Percentiles rank a stretch among this genome's conserved stretches.
phyloP scores from a whole-genome alignment of 164 flowering plant species.

The Tinospora cordifolia region DNA sequence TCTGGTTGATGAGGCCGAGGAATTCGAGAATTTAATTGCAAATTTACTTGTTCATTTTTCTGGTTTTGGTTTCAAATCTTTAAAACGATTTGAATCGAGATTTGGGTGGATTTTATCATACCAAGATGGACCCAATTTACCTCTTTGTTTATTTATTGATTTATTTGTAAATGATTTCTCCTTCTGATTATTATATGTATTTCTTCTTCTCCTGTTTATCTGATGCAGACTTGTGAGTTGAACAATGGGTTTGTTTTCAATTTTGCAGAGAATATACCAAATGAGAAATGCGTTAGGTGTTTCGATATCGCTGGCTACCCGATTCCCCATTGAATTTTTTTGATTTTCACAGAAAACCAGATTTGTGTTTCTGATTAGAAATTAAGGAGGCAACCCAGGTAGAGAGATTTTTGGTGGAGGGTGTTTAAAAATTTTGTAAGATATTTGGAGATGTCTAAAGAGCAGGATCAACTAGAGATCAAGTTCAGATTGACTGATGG shows the following conservation, averaged over 20 bases:
- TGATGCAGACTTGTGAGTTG: slow-evolving; percentile 7
- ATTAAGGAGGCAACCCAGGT: not conserved
- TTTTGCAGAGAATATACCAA: slow-evolving; percentile 8
- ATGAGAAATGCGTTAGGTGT: slow-evolving; percentile 8
- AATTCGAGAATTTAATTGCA: not conserved
- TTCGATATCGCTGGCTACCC: not conserved
- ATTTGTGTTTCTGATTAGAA: not conserved
- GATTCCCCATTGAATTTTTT: not conserved
- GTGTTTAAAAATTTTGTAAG: slow-evolving; percentile 8
- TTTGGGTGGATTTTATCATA: not conserved
- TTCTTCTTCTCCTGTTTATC: not conserved
- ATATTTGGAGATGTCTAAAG: slow-evolving; percentile 45
- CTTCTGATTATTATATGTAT: not conserved
- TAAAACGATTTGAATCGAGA: not conserved
- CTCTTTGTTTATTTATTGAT: too few relatives aligned
- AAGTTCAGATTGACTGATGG: slow-evolving; percentile 75
- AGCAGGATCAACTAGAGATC: slow-evolving; percentile 70
- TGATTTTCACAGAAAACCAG: not conserved
- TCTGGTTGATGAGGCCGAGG: not conserved
- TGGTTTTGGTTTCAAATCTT: not conserved
- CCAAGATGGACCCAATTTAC: not conserved
- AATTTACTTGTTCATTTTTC: not conserved
- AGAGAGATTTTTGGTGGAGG: slow-evolving; percentile 19
- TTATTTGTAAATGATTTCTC: not conserved
- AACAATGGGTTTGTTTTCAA: not conserved